Evolutionary conservation across 495 filamentous ascomycete genomes (phyloP), one percentile per base, ranked within the genome.

Genomic region (Letharia lupina): DNA sequence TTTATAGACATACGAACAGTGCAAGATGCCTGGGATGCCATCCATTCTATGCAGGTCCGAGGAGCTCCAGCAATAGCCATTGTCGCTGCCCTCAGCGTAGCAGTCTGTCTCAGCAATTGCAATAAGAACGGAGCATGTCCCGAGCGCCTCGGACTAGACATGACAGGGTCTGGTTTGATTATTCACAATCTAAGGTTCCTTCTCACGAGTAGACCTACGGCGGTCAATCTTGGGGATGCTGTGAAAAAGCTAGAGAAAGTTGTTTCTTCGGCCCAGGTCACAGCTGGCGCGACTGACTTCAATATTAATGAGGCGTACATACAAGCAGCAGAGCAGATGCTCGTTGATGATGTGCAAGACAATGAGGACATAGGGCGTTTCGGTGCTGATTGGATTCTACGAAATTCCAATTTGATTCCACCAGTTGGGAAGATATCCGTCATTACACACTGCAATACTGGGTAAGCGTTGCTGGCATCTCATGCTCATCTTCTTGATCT

Each of bases 41-140:
- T 98, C 74, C 89, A 89, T 73, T 83, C 89, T 28, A 98, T 98
- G 94, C 86, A 91, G 65, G 93, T 96, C 33, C 84, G 91, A 75
- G 91, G 94, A 40, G 94, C 94, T 16, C 94, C 94, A 28, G 94
- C 95, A 50, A 98, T 98, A 72, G 94, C 95, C 44, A 97, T 98
- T 62, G 94, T 98, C 20, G 94, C 95, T 35, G 91, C 91, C 10
- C 84, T 98, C 45, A 87, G 88, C 9, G 84, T 96, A 42, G 91
- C 90, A 9, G 88, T 94, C 16, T 90, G 91, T 70, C 72, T 92
- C 33, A 77, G 84, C 63, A 77, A 56, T 4, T 64, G 44, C 9
- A 44, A 50, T 9, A 23, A 56, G 33, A 48, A 15, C 16, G 61
- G 23, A 63, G 62, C 61, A 59, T 20, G 68, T 77, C 16, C 48